A percentile compares a stretch with the other conserved stretches of the same genome.
These are phyloP conservation scores for Gaeumannomyces sp. DNA, from an alignment of 2,329 filamentous ascomycete species.

Conservation along the genomic window DNA sequence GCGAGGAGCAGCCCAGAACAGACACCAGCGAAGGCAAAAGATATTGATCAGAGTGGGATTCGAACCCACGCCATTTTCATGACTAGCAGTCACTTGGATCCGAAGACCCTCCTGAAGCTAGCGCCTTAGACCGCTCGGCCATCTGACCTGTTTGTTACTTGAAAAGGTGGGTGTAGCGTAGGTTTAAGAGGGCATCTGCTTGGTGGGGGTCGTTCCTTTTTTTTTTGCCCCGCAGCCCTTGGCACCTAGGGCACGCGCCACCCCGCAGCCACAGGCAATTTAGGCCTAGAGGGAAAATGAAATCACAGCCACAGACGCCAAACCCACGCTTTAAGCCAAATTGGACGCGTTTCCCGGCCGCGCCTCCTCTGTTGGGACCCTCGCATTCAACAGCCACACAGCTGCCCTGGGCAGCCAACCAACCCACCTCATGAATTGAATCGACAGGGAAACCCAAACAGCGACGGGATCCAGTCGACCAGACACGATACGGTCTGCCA, in stretches of 20 bases:
- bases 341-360: neutral
- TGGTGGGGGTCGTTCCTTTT: neutral
- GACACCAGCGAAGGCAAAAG: neutral
- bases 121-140: constrained; percentile 1
- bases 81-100: neutral
- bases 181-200: neutral
- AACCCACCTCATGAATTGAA: neutral
- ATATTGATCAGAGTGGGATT: constrained; percentile 1
- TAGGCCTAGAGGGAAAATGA: too few species aligned
- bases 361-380: neutral
- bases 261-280: neutral
- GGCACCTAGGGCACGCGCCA: too few species aligned
- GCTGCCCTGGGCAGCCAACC: too few species aligned
- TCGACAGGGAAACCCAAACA: neutral
- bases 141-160: neutral
- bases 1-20: too few species aligned
- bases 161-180: neutral
- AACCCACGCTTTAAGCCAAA: neutral
- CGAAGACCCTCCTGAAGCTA: neutral
- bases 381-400: neutral
- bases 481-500: neutral
- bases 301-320: neutral
- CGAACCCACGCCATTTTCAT: neutral
- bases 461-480: neutral
- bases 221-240: too few species aligned